phyloP scores from a whole-genome alignment of 352 stramenopile genomes.

The Saprolegnia parasitica region DNA sequence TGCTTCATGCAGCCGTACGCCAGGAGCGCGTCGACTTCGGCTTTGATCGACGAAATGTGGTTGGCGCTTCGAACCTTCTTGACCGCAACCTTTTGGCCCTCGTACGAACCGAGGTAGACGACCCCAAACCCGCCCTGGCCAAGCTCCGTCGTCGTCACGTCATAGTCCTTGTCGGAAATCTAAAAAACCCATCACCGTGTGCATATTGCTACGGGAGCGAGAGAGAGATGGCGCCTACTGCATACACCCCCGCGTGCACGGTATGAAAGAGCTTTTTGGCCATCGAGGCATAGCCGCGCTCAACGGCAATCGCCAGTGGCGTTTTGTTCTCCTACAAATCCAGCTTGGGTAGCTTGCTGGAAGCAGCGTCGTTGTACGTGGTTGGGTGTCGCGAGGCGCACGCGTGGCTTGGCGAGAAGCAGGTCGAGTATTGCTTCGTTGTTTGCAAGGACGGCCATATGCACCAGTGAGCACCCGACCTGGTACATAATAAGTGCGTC shows the following conservation, averaged over 20 bases:
- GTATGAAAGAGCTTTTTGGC: neutral
- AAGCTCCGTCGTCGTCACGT: neutral
- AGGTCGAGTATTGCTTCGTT: neutral
- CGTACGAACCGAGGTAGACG: conserved; percentile 34
- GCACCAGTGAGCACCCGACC: neutral
- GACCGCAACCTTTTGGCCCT: conserved; percentile 28
- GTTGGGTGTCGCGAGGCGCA: neutral
- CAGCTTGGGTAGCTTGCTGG: neutral
- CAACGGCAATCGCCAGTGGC: neutral
- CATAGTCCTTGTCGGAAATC: neutral
- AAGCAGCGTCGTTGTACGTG: neutral
- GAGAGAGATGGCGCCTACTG: neutral
- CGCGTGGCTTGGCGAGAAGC: neutral
- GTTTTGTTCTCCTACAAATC: neutral
- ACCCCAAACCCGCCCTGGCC: conserved; percentile 30
- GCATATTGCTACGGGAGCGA: no score
- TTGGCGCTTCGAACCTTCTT: conserved; percentile 26
- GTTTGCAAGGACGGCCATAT: neutral
- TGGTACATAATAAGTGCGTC: conserved; percentile 1
- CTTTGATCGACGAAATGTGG: neutral
- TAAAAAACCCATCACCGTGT: neutral
- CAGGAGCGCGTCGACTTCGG: neutral
- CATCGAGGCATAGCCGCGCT: neutral
- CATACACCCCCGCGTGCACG: neutral
- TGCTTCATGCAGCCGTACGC: neutral